phyloP scores from a whole-genome alignment of 305 asterid species.

The Solanum chacoense region DNA sequence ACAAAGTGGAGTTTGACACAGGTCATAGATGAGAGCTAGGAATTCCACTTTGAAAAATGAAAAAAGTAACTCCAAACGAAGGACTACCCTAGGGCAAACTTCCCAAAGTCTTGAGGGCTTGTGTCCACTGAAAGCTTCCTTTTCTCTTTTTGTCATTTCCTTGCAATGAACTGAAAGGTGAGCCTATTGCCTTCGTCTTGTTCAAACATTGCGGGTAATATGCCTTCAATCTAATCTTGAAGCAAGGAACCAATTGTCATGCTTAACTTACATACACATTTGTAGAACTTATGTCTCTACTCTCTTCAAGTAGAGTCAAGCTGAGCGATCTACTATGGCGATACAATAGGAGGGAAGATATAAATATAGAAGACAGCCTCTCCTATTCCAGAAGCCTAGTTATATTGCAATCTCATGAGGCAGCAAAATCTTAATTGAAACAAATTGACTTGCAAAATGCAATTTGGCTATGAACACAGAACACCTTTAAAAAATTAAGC shows the following conservation, averaged over 20 bases:
- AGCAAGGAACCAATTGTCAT: not conserved
- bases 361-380: not conserved
- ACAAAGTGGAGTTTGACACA: not conserved
- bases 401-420: not conserved
- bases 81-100: not conserved
- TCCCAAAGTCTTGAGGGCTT: not conserved
- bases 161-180: not conserved
- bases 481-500: not conserved
- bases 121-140: not conserved
- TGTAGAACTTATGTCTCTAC: not conserved
- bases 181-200: not conserved
- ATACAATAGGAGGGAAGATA: not conserved
- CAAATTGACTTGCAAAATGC: not conserved
- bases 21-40: not conserved
- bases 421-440: not conserved
- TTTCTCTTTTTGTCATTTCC: not conserved
- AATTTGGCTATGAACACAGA: not conserved
- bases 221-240: not conserved
- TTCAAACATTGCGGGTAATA: not conserved
- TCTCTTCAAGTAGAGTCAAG: not conserved
- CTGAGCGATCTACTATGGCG: not conserved
- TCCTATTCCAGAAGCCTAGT: not conserved
- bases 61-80: not conserved
- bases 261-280: not conserved
- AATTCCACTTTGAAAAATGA: not conserved